phyloP scores from a whole-genome alignment of 2,329 filamentous ascomycete species.

The Seiridium unicorne region DNA sequence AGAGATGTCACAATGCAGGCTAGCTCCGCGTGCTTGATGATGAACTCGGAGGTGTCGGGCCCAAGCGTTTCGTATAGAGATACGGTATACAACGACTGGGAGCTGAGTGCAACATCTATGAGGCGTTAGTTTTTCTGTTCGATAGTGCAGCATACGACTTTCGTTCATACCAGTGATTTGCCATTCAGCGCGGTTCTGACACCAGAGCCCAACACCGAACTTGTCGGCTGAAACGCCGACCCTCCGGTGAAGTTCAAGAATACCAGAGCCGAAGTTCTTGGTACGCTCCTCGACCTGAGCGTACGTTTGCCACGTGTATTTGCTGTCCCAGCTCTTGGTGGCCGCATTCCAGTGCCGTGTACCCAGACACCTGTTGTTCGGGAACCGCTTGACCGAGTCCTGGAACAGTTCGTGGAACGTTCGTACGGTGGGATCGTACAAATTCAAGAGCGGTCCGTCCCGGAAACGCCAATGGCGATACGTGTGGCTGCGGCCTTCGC shows the following conservation, averaged over 20 bases:
- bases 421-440: conserved; percentile 66
- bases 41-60: conserved; percentile 88
- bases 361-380: conserved; percentile 74
- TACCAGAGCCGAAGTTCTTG: conserved; percentile 80
- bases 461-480: conserved; percentile 82
- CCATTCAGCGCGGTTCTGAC: conserved; percentile 86
- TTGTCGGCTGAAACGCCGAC: conserved; percentile 65
- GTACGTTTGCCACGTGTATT: conserved; percentile 84
- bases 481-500: conserved; percentile 68
- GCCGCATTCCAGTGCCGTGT: conserved; percentile 74
- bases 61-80: conserved; percentile 96
- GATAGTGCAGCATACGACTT: neutral
- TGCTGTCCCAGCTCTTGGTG: conserved; percentile 70
- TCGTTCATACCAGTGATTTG: conserved; percentile 66
- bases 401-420: conserved; percentile 85
- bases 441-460: conserved; percentile 68
- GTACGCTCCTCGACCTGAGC: conserved; percentile 74
- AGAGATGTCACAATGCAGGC: conserved; percentile 75
- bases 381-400: conserved; percentile 56
- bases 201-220: conserved; percentile 80
- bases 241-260: conserved; percentile 78
- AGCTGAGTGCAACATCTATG: conserved; percentile 79
- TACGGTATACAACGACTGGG: conserved; percentile 84
- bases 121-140: conserved; percentile 6
- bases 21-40: conserved; percentile 86